Conservation (phyloP, 805 yeast species). For the Candida palmyrensis region DNA sequence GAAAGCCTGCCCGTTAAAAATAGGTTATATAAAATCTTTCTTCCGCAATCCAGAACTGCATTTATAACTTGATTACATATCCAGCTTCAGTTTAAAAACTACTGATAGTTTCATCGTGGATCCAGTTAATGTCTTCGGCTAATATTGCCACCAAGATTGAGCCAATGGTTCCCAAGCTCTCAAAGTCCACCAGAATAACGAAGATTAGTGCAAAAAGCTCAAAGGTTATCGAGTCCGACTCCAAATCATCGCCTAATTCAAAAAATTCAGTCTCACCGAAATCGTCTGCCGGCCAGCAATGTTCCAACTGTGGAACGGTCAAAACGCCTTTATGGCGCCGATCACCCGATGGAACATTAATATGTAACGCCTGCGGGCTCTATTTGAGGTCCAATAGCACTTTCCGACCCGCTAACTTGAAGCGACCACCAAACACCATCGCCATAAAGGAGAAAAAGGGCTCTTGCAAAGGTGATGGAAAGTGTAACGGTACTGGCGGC, state of each 20-base stretch:
- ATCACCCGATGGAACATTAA: conserved; percentile 50
- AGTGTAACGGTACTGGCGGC: conserved; percentile 88
- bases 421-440: conserved; percentile 51
- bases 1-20: too few relatives aligned
- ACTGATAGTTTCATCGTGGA: too few relatives aligned
- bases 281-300: conserved; percentile 35
- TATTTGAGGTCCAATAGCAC: conserved; percentile 56
- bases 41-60: too few relatives aligned
- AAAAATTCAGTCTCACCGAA: conserved; percentile 3
- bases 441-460: conserved; percentile 44
- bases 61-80: too few relatives aligned
- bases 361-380: conserved; percentile 58
- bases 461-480: conserved; percentile 69
- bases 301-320: conserved; percentile 52
- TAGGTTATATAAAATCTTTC: too few relatives aligned
- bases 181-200: too few relatives aligned
- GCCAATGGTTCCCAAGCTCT: too few relatives aligned
- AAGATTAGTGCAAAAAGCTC: too few relatives aligned
- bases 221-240: neutral
- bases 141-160: too few relatives aligned
- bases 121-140: too few relatives aligned
- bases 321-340: conserved; percentile 58
- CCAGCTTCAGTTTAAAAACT: too few relatives aligned
- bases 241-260: conserved; percentile 1
- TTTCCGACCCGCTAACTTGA: conserved; percentile 61